These are phyloP conservation scores for Lactarius akahatsu DNA, from an alignment of 768 basidiomycete genomes.

Conservation along the genomic window DNA sequence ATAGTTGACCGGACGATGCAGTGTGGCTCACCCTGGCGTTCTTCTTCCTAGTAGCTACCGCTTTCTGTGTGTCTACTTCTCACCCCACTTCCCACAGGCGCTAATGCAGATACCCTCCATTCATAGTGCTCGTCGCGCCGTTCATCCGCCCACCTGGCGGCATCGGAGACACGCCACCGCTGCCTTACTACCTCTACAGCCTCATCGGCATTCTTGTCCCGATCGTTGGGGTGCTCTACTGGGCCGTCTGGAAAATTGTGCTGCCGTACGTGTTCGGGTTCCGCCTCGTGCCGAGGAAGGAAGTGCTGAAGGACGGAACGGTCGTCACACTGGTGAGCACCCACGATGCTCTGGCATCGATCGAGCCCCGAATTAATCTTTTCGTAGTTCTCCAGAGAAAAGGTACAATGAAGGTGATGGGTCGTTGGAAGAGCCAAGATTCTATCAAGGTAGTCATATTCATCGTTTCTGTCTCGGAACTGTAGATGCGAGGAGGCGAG, in stretches of 20 bases:
- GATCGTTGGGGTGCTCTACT: slow-evolving; percentile 49
- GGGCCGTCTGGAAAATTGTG: slow-evolving; percentile 53
- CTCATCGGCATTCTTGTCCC: slow-evolving; percentile 53
- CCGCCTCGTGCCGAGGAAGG: slow-evolving; percentile 49
- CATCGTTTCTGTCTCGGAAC: neutral
- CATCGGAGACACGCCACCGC: slow-evolving; percentile 57
- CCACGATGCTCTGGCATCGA: neutral
- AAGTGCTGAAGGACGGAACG: slow-evolving; percentile 50
- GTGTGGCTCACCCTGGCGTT: slow-evolving; percentile 57
- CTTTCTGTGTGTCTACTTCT: slow-evolving; percentile 45
- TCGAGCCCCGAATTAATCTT: neutral
- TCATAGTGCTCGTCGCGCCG: slow-evolving; percentile 52
- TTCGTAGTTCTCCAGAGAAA: slow-evolving; percentile 21
- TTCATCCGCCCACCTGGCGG: slow-evolving; percentile 54
- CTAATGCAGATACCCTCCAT: neutral
- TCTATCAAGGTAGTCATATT: neutral
- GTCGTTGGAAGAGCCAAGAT: neutral
- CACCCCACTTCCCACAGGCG: neutral
- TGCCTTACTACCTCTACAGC: slow-evolving; percentile 62
- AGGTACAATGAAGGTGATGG: neutral
- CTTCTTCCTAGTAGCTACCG: slow-evolving; percentile 52
- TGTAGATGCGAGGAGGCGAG: neutral
- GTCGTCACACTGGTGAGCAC: slow-evolving; percentile 51
- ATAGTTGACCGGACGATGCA: slow-evolving; percentile 34
- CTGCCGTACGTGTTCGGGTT: slow-evolving; percentile 52